These are phyloP conservation scores for Talaromyces sp. DNA, from an alignment of 2,329 filamentous ascomycete genomes.

Conservation along the genomic window DNA sequence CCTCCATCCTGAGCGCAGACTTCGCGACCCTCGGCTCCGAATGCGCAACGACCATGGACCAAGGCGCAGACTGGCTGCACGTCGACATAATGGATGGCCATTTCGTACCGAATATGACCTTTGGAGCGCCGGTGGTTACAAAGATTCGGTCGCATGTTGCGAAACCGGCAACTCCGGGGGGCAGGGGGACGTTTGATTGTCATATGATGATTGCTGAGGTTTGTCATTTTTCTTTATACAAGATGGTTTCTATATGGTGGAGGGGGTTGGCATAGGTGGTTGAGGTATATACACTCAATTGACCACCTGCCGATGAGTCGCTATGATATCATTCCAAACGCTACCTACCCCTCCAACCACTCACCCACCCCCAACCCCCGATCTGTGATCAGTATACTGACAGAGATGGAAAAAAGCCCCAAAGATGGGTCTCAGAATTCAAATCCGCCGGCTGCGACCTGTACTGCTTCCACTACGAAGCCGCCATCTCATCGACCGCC, in stretches of 20 bases:
- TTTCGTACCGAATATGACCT: constrained; percentile 98
- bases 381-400: neutral
- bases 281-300: neutral
- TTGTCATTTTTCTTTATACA: constrained; percentile 27
- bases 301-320: neutral
- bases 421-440: constrained; percentile 97
- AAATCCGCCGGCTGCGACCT: constrained; percentile 90
- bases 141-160: constrained; percentile 88
- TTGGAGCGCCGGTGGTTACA: constrained; percentile 89
- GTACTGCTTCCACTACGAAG: constrained; percentile 99
- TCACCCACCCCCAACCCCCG: neutral
- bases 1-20: constrained; percentile 96
- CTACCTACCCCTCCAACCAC: neutral
- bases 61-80: constrained; percentile 89
- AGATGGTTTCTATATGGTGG: neutral
- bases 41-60: constrained; percentile 78
- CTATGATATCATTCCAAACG: neutral
- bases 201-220: constrained; percentile 99
- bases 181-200: constrained; percentile 94
- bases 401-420: constrained; percentile 44
- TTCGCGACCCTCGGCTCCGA: constrained; percentile 84
- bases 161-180: constrained; percentile 63
- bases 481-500: constrained; percentile 76
- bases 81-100: constrained; percentile 99
- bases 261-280: neutral